phyloP scores from a whole-genome alignment of 192 early-diverging fungal species.

The Linnemannia elongata region DNA sequence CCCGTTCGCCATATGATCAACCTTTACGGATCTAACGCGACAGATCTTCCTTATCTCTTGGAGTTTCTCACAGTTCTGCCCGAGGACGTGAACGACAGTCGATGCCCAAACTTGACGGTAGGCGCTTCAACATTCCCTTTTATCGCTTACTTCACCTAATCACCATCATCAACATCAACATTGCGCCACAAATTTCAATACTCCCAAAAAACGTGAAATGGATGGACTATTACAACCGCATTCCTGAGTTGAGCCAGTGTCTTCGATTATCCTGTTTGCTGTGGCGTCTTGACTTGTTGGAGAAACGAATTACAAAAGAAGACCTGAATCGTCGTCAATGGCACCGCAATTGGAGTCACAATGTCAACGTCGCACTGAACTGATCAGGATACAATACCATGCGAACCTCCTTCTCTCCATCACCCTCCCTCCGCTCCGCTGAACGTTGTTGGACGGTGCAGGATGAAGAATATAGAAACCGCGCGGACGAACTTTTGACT shows the following conservation, averaged over 20 bases:
- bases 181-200: neutral
- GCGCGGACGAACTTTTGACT: slow-evolving; percentile 74
- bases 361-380: slow-evolving; percentile 13
- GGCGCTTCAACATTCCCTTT: slow-evolving; percentile 31
- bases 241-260: neutral
- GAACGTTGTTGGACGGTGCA: slow-evolving; percentile 38
- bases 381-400: slow-evolving; percentile 34
- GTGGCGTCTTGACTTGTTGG: neutral
- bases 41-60: slow-evolving; percentile 75
- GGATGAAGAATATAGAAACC: slow-evolving; percentile 71
- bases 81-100: slow-evolving; percentile 83
- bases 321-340: neutral
- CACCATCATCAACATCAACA: neutral
- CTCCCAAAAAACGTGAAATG: neutral
- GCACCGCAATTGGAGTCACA: neutral
- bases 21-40: slow-evolving; percentile 73
- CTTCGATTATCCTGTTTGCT: neutral
- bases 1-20: slow-evolving; percentile 82
- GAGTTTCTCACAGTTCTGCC: slow-evolving; percentile 90
- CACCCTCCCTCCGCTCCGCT: slow-evolving; percentile 1
- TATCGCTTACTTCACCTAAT: neutral
- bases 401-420: neutral
- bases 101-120: slow-evolving; percentile 73
- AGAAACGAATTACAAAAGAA: slow-evolving; percentile 1
- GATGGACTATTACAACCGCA: neutral